Conservation (phyloP, 129 eudicot genomes). For the Lonicera japonica region DNA sequence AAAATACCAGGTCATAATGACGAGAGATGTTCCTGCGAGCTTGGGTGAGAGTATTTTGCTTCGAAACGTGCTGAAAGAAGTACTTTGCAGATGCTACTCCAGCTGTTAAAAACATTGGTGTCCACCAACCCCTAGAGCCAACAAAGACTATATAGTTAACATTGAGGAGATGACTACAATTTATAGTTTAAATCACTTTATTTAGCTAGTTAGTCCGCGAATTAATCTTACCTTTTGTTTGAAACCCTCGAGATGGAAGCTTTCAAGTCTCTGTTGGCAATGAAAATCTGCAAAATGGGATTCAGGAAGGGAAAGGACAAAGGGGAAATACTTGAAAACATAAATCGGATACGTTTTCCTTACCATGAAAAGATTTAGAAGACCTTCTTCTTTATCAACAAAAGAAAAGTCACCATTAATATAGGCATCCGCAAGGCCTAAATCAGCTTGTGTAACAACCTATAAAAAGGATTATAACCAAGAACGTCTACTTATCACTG, state of each 20-base stretch:
- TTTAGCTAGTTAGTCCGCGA: not conserved
- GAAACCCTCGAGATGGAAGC: slow-evolving; percentile 22
- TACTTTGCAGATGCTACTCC: slow-evolving; percentile 86
- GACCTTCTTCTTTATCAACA: slow-evolving; percentile 75
- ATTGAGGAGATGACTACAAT: not conserved
- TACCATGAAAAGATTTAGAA: slow-evolving; percentile 77
- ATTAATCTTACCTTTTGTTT: slow-evolving; percentile 48
- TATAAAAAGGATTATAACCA: slow-evolving; percentile 12
- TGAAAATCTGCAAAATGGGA: slow-evolving; percentile 45
- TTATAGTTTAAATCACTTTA: not conserved
- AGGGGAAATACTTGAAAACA: not conserved
- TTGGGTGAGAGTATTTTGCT: slow-evolving; percentile 79
- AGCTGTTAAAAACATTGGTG: slow-evolving; percentile 80
- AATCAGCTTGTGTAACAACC: slow-evolving; percentile 82
- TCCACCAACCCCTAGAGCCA: slow-evolving; percentile 84
- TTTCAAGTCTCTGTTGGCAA: slow-evolving; percentile 54
- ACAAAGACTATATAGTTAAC: not conserved
- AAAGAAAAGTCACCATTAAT: slow-evolving; percentile 89
- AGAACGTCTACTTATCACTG: not conserved
- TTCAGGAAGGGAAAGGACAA: not conserved
- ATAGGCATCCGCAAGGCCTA: slow-evolving; percentile 97
- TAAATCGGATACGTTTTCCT: slow-evolving; percentile 12
- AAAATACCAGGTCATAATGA: slow-evolving; percentile 73
- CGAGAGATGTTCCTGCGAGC: slow-evolving; percentile 95
- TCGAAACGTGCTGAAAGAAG: slow-evolving; percentile 56